phyloP scores from a whole-genome alignment of 768 basidiomycete genomes.

The Pulveroboletus sp. region DNA sequence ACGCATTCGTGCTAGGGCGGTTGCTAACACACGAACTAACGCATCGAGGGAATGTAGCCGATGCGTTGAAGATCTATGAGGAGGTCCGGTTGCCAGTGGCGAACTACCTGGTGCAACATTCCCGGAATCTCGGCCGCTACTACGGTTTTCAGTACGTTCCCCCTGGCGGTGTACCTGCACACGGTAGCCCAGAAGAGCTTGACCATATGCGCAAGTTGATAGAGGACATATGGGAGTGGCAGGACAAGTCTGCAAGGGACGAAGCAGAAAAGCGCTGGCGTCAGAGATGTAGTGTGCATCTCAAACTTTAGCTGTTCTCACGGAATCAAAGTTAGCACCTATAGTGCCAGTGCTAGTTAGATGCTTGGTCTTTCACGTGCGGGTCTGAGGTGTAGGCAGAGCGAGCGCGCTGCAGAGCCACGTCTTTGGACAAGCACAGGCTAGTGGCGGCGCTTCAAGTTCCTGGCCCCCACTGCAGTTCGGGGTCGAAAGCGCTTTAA shows the following conservation, averaged over 20 bases:
- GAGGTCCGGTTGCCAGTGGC: constrained; percentile 30
- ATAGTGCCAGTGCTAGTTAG: too few species aligned
- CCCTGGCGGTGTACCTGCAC: constrained; percentile 3
- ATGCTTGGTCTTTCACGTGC: too few species aligned
- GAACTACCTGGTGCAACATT: constrained; percentile 19
- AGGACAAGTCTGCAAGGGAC: constrained; percentile 6
- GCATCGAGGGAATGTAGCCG: constrained; percentile 18
- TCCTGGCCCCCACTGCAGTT: too few species aligned
- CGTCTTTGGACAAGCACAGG: too few species aligned
- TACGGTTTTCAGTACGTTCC: constrained; percentile 16
- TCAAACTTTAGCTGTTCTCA: not conserved
- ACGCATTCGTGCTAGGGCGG: constrained; percentile 30
- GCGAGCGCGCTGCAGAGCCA: too few species aligned
- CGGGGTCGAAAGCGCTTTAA: too few species aligned
- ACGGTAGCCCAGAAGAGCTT: constrained; percentile 7
- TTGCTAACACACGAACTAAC: constrained; percentile 25
- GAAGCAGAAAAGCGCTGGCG: constrained; percentile 14
- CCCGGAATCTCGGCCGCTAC: constrained; percentile 19
- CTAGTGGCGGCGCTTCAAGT: too few species aligned
- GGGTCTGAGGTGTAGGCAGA: too few species aligned
- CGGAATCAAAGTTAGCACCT: too few species aligned
- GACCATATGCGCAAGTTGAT: constrained; percentile 7
- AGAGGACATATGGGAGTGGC: constrained; percentile 19
- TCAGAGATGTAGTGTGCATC: not conserved
- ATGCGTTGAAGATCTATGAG: constrained; percentile 33